Evolutionary conservation across 2,329 filamentous ascomycete genomes (phyloP), one percentile per base, ranked within the genome.

Genomic region (Coniochaeta prunicola): DNA sequence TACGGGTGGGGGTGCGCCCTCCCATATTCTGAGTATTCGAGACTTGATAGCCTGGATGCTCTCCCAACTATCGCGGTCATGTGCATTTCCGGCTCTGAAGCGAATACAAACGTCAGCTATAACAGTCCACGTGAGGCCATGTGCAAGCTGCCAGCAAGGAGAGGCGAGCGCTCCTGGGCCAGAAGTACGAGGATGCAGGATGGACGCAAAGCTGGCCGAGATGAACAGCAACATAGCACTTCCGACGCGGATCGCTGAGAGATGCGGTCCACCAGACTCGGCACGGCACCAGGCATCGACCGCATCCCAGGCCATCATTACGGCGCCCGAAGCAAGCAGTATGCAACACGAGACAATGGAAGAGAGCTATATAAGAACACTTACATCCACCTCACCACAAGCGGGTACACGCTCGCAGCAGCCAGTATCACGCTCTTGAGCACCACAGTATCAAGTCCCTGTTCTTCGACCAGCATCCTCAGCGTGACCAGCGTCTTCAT

Each of bases 371-470:
- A 53, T 60, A 48, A 55, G 57, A 59, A 50, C 64, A 92, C 92
- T 79, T 88, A 97, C 92, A 92, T 94, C 84, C 96, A 92, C 76
- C 91, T 85, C 80, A 97, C 87, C 38, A 96, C 87, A 64, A 96
- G 81, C 59, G 92, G 91, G 73, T 97, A 99, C 70, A 97, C 87
- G 78, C 92, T 97, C 58, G 94, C 90, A 59, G 90, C 89, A 55
- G 91, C 87, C 75, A 96, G 91, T 63, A 97, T 88, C 65, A 90
- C 86, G 73, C 89, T 91, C 73, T 91, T 92, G 70, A 96, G 76
- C 60, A 97, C 92, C 62, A 86, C 81, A 34, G 83, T 76, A 74
- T 97, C 94, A 69, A 92, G 87, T 60, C 84, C 83, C n/a, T 84
- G 81, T 64, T 86, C 83, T 65, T 90, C 86, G 61, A 91, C 73